Conservation (phyloP, 2,329 filamentous ascomycete species). For the Beauveria scarabaeidicola region DNA sequence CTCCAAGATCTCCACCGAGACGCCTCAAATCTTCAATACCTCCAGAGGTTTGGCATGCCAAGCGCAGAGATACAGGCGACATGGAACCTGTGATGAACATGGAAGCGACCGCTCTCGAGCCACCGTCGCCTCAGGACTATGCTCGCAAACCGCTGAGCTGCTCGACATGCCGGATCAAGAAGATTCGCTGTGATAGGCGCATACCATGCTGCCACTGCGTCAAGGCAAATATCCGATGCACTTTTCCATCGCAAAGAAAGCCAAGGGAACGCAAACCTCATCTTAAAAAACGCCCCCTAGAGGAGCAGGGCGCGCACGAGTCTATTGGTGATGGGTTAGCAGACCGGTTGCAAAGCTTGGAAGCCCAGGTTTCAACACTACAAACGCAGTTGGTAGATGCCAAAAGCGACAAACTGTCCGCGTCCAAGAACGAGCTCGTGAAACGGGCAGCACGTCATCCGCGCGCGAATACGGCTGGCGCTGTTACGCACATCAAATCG, state of each 20-base stretch:
- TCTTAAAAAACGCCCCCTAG: neutral
- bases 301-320: neutral
- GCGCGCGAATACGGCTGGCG: neutral
- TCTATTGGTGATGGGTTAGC: neutral
- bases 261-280: constrained; percentile 3
- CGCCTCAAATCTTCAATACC: too few species aligned
- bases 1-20: neutral
- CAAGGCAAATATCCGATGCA: constrained; percentile 6
- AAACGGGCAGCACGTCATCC: neutral
- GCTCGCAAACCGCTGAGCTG: constrained; percentile 4
- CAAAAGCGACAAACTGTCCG: neutral
- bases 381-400: neutral
- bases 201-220: constrained; percentile 5
- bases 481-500: neutral
- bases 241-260: neutral
- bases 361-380: neutral
- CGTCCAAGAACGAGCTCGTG: neutral
- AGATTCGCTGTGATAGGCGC: constrained; percentile 8
- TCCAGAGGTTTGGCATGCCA: too few species aligned
- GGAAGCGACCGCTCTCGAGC: neutral
- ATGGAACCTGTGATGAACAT: neutral
- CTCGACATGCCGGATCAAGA: constrained; percentile 4
- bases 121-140: neutral
- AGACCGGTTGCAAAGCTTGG: neutral
- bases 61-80: neutral